Evolutionary conservation across 768 basidiomycete species (phyloP), one percentile per base, ranked within the genome.

Genomic region (Hypholoma sublateritium): DNA sequence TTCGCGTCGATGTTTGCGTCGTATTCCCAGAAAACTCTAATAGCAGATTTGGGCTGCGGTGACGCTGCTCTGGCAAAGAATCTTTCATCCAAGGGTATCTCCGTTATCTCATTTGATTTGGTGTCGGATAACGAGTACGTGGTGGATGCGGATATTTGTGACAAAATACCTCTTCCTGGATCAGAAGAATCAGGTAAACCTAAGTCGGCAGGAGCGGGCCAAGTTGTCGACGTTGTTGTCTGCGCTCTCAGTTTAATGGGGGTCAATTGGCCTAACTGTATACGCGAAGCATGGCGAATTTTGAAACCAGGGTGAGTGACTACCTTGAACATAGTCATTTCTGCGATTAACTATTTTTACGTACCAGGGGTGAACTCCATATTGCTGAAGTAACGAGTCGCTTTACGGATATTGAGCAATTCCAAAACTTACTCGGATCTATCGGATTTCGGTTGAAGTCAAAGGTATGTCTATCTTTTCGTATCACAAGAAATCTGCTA

Each of bases 211-310:
- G 85, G 82, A 25, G 80, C 82, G 50, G 93, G 85, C 0, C 88
- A 92, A 60, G 70, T 98, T 2, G 92, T 94, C 2, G 95, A 99
- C 68, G 87, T 93, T 5, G 94, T 86, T 6, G 88, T 98, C 21
- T 98, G 94, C 69, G 92, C 95, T 21, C 79, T 99, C 61, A 98
- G 95, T 66, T 77, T 99, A 60, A 99, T 99, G 97, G 91, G 92
- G 32, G 90, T 87, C 14, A 98, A 99, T 68, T 99, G 97, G 97
- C 82, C 91, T n/a, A 80, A 79, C 44, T 93, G 93, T 64, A 80
- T 98, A 24, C 80, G 89, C 24, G 95, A 99, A 70, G 89, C 91
- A 7, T 91, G 92, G 85, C 79, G 97, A 62, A 83, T 98, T 39
- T 76, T 98, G 37, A 89, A 86, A 70, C 72, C 82, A n/a, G 83